Percentiles rank a stretch among this genome's conserved stretches.
Evolutionary conservation across 179 eudicot genomes (phyloP).

Genomic region (Spergularia azorica): DNA sequence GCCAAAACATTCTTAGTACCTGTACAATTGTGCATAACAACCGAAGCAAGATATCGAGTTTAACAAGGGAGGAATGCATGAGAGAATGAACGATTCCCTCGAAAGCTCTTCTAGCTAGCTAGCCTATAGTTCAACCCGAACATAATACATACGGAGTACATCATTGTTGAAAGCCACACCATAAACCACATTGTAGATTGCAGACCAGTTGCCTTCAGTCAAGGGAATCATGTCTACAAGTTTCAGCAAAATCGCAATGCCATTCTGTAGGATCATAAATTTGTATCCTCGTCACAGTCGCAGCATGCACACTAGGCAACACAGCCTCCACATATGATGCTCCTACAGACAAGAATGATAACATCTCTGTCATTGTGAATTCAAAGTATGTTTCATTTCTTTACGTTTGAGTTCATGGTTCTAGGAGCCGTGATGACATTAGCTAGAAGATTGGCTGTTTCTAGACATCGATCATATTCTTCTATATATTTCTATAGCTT

Average conservation of each 20-base stretch:
- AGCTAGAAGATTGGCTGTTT: too few relatives aligned
- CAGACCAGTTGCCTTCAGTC: constrained; percentile 2
- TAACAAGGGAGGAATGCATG: constrained; percentile 12
- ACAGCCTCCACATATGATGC: constrained; percentile 80
- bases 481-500: too few relatives aligned
- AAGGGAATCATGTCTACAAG: not conserved
- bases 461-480: too few relatives aligned
- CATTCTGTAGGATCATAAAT: not conserved
- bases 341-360: constrained; percentile 37
- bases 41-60: constrained; percentile 9
- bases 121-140: constrained; percentile 17
- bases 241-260: constrained; percentile 18
- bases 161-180: not conserved
- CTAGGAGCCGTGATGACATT: too few relatives aligned
- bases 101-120: not conserved
- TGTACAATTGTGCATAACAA: not conserved
- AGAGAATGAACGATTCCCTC: constrained; percentile 52
- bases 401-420: too few relatives aligned
- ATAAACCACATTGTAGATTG: constrained; percentile 11
- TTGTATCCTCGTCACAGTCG: not conserved
- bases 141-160: constrained; percentile 12
- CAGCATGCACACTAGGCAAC: constrained; percentile 33
- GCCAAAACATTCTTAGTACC: not conserved
- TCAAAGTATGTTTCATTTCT: not conserved
- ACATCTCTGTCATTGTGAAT: not conserved